These are phyloP conservation scores for Plasmodium falciparum DNA, from an alignment of 169 alveolate genomes.

Conservation along the genomic window DNA sequence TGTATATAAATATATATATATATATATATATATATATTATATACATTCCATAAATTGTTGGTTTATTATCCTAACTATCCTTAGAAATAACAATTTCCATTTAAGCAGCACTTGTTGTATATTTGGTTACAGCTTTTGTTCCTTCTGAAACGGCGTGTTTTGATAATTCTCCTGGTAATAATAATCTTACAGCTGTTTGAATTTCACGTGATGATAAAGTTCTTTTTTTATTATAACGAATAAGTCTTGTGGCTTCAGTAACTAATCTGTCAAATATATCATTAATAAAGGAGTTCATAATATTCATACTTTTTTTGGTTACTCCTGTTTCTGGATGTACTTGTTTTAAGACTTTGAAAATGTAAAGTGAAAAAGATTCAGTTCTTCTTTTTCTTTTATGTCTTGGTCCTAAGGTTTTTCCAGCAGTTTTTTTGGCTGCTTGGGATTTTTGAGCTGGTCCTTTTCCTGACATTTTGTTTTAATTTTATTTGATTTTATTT, in stretches of 20 bases:
- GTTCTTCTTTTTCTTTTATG: constrained; percentile 94
- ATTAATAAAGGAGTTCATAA: constrained; percentile 99
- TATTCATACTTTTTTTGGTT: constrained; percentile 98
- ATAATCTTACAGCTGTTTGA: constrained; percentile 98
- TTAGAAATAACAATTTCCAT: background rate
- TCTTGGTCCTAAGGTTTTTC: constrained; percentile 91
- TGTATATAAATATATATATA: constrained; percentile 19
- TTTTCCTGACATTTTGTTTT: constrained; percentile 90
- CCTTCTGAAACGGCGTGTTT: constrained; percentile 99
- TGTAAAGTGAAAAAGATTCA: constrained; percentile 97
- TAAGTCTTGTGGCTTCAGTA: constrained; percentile 97
- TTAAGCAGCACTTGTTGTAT: constrained; percentile 92
- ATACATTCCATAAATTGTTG: no score
- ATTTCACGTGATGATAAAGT: constrained; percentile 98
- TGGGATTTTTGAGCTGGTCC: constrained; percentile 91
- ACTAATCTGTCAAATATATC: constrained; percentile 98
- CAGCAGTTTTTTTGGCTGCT: constrained; percentile 93
- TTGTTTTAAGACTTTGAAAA: constrained; percentile 98
- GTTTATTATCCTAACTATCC: no score
- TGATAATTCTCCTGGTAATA: constrained; percentile 99
- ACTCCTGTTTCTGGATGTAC: constrained; percentile 99
- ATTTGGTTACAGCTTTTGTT: constrained; percentile 99
- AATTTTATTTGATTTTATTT: constrained; percentile 19
- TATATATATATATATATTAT: constrained; percentile 2
- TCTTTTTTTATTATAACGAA: constrained; percentile 97